Evolutionary conservation across 371 early-diverging fungal genomes (phyloP).

Genomic region (Chytridium lagenaria): DNA sequence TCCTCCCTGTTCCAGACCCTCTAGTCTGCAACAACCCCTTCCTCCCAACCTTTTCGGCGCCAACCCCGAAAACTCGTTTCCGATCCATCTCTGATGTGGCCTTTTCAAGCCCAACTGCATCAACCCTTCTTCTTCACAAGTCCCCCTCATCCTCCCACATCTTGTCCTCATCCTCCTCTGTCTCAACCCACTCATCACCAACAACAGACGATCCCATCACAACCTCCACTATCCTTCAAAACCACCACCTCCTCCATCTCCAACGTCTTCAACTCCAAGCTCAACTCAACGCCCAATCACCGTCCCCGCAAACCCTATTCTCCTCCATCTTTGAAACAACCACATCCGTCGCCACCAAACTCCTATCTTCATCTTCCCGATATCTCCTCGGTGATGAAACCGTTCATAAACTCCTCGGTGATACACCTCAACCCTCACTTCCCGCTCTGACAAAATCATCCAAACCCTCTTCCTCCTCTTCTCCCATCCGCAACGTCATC

Average conservation of each 20-base stretch:
- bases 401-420: slow-evolving; percentile 24
- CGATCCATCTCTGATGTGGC: background rate
- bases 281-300: background rate
- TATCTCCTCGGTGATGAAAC: slow-evolving; percentile 37
- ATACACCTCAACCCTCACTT: background rate
- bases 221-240: no score
- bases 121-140: no score
- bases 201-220: no score
- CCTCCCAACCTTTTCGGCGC: background rate
- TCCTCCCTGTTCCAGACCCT: background rate
- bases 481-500: slow-evolving; percentile 17
- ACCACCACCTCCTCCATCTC: no score
- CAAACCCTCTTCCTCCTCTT: background rate
- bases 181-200: no score
- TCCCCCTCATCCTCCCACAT: background rate
- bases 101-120: background rate
- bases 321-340: background rate
- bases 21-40: slow-evolving; percentile 6
- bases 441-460: background rate
- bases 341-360: background rate
- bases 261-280: no score
- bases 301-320: background rate
- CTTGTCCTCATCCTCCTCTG: background rate
- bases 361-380: background rate
- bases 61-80: background rate